These are phyloP conservation scores for Paramyrothecium roridum DNA, from an alignment of 2,329 filamentous ascomycete species.

Conservation along the genomic window DNA sequence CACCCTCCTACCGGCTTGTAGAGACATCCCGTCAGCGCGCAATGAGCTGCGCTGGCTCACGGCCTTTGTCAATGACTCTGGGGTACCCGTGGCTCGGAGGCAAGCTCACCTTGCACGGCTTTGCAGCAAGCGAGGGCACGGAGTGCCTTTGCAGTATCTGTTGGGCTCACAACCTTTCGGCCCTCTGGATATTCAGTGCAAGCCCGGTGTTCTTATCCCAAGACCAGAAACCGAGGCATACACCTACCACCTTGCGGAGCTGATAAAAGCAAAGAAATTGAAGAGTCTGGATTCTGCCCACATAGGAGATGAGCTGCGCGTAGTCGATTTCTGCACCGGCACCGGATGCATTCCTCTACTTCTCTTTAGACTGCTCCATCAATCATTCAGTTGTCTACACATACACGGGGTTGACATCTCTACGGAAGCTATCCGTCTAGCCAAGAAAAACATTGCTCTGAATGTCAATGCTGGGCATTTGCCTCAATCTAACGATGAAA, in stretches of 20 bases:
- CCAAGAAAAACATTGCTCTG: slow-evolving; percentile 57
- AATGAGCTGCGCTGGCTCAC: slow-evolving; percentile 73
- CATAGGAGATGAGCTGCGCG: slow-evolving; percentile 38
- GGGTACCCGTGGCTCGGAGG: slow-evolving; percentile 4
- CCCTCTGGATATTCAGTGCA: slow-evolving; percentile 72
- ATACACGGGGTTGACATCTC: slow-evolving; percentile 77
- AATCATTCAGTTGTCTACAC: slow-evolving; percentile 36
- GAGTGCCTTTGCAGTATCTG: slow-evolving; percentile 84
- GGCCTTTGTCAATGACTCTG: slow-evolving; percentile 47
- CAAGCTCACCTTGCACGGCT: slow-evolving; percentile 31
- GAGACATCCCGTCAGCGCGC: slow-evolving; percentile 58
- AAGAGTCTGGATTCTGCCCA: slow-evolving; percentile 6
- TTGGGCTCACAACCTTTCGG: slow-evolving; percentile 89
- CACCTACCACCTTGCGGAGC: slow-evolving; percentile 50
- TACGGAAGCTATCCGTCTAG: slow-evolving; percentile 58
- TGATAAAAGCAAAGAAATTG: slow-evolving; percentile 29
- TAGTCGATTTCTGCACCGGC: slow-evolving; percentile 88
- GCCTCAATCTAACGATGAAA: slow-evolving; percentile 6
- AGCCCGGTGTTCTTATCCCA: slow-evolving; percentile 79
- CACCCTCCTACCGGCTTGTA: slow-evolving; percentile 60
- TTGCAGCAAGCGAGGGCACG: slow-evolving; percentile 49
- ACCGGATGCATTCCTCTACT: slow-evolving; percentile 86
- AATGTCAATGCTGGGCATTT: slow-evolving; percentile 36
- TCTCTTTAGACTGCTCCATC: slow-evolving; percentile 59
- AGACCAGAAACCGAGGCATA: slow-evolving; percentile 74